Base-by-base conservation (phyloP, 768 basidiomycete genomes). In the Psilocybe cyanescens region DNA sequence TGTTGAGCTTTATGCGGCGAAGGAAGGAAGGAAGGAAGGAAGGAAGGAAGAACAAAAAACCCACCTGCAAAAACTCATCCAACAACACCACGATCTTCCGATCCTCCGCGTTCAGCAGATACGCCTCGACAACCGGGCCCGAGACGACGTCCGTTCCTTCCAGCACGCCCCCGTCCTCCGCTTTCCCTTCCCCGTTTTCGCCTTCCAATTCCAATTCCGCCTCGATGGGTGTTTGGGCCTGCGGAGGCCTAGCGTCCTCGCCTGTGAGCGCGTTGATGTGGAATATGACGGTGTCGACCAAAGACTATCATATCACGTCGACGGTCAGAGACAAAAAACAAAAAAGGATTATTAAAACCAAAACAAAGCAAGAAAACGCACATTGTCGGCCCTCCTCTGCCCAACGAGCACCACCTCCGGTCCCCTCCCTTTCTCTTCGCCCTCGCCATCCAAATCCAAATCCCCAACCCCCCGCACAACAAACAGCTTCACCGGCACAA, bases 181-280 rank as follows among this genome's bases (percentile, higher is more conserved):
- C 12, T 76, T 75, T 45, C 63, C 1, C 24, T 24, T 44, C 57
- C 11, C 70, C 75, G 54, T 67, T 69, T 6, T 24, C 24, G 24
- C 24, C 24, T 24, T 24, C 24, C 24, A 24, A 24, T 24, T 24
- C 24, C 24, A 24, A 24, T 24, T 24, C 24, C 24, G 24, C 24
- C 24, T 24, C 24, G 24, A 24, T 24, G 24, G 24, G 24, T 24
- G 24, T 24, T 24, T 24, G 24, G 24, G 24, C 24, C 24, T 24
- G 24, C 24, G 24, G 24, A 24, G 24, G 24, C 24, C 24, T 24
- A 24, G 74, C 72, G 56, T 91, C 86, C n/a, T 81, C 79, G n/a
- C 92, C 92, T 0, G 89, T 94, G n/a, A 92, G 67, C 1, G 91
- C 88, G 63, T 94, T 83, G 33, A 95, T 75, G 55, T 92, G 89